Percentiles rank a stretch among this genome's conserved stretches.
Evolutionary conservation across 2,329 filamentous ascomycete genomes (phyloP).

Genomic region (Colletotrichum limetticola): DNA sequence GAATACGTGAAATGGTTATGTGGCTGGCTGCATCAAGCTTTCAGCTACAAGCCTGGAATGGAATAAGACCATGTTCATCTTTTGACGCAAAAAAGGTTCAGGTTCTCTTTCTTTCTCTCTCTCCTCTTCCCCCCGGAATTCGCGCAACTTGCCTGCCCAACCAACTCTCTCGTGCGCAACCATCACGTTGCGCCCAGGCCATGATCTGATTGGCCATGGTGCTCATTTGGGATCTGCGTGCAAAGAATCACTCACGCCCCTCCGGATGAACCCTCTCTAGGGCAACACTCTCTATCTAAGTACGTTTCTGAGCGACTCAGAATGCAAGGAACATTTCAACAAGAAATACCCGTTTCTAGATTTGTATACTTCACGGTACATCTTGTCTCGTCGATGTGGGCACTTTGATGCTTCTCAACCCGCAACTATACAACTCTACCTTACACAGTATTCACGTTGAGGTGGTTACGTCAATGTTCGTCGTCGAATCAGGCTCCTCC

Average conservation of each 20-base stretch:
- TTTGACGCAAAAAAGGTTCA: background rate
- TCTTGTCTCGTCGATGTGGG: slow-evolving; percentile 12
- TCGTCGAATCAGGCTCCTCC: slow-evolving; percentile 22
- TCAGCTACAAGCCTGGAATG: slow-evolving; percentile 7
- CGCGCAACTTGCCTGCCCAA: slow-evolving; percentile 11
- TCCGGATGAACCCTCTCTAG: slow-evolving; percentile 3
- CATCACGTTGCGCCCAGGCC: slow-evolving; percentile 37
- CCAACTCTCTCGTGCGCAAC: slow-evolving; percentile 26
- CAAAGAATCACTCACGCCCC: slow-evolving; percentile 6
- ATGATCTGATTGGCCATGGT: slow-evolving; percentile 35
- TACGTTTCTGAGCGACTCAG: background rate
- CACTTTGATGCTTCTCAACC: background rate
- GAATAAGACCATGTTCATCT: background rate
- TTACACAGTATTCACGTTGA: background rate
- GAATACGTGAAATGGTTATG: background rate
- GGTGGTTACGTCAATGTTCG: background rate
- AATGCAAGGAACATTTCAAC: background rate
- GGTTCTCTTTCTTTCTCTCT: no score
- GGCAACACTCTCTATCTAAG: background rate
- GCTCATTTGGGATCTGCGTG: background rate
- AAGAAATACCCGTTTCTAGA: background rate
- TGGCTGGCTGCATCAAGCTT: slow-evolving; percentile 12
- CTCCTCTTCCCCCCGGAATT: slow-evolving; percentile 16
- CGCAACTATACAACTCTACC: background rate
- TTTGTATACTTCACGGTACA: slow-evolving; percentile 5